Evolutionary conservation across 192 early-diverging fungal species (phyloP).

Genomic region (Mortierella antarctica): DNA sequence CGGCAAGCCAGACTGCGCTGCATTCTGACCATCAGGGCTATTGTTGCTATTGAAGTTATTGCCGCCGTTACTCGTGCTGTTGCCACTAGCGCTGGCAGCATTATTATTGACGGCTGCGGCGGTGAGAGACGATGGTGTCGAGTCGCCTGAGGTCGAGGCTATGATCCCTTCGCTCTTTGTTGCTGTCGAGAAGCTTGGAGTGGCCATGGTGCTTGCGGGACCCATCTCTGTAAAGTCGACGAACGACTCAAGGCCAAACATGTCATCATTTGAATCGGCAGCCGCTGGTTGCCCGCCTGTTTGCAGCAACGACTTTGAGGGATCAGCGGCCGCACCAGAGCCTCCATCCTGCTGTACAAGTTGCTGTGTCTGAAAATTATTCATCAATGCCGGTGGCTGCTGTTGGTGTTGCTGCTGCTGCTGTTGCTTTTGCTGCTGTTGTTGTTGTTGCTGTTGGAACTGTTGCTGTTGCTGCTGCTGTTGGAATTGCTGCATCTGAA

Average conservation of each 20-base stretch:
- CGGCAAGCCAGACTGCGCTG: constrained; percentile 1
- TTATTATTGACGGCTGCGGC: constrained; percentile 7
- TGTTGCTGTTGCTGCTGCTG: constrained; percentile 28
- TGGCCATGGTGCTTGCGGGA: constrained; percentile 10
- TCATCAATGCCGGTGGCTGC: constrained; percentile 33
- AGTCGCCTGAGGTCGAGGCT: neutral
- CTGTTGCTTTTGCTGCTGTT: constrained; percentile 27
- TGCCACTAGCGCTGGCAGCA: neutral
- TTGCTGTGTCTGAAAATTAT: constrained; percentile 42
- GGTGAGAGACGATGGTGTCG: neutral
- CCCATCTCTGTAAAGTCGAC: constrained; percentile 42
- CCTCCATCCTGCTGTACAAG: constrained; percentile 15
- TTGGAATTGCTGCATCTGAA: constrained; percentile 12
- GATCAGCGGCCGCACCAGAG: constrained; percentile 8
- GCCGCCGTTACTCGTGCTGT: constrained; percentile 6
- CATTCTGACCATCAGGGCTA: constrained; percentile 2
- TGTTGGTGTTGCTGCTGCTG: constrained; percentile 49
- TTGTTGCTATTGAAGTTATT: constrained; percentile 14
- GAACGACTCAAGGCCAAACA: constrained; percentile 45
- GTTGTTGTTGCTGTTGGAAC: constrained; percentile 33
- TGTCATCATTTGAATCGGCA: constrained; percentile 31
- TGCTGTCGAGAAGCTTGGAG: constrained; percentile 8
- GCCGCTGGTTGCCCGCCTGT: neutral
- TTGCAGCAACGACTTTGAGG: constrained; percentile 7
- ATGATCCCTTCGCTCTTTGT: neutral